Evolutionary conservation across 225 moss, liverwort and hornwort genomes (phyloP).

Genomic region (Bryoerythrophyllum caledonicum): DNA sequence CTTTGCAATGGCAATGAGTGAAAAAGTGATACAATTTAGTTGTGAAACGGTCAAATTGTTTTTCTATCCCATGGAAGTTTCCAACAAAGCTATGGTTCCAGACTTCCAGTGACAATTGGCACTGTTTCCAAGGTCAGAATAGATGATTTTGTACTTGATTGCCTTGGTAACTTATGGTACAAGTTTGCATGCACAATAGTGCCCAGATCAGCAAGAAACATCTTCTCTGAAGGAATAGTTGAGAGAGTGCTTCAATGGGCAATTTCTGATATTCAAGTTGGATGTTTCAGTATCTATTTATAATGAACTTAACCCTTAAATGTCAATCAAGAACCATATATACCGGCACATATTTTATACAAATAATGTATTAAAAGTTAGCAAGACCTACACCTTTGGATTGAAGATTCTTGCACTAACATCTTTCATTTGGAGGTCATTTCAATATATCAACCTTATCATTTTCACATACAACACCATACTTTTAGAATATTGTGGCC

Average conservation of each 20-base stretch:
- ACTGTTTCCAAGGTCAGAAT: neutral
- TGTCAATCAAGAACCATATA: too few relatives aligned
- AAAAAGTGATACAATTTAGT: neutral
- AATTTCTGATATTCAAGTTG: neutral
- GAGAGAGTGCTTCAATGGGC: neutral
- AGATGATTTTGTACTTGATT: neutral
- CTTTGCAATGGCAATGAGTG: neutral
- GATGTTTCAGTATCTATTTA: too few relatives aligned
- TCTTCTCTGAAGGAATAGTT: neutral
- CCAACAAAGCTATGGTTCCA: neutral
- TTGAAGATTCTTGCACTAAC: too few relatives aligned
- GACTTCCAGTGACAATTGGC: neutral
- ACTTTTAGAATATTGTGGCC: too few relatives aligned
- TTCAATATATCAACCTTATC: too few relatives aligned
- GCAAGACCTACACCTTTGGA: too few relatives aligned
- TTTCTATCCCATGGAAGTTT: neutral
- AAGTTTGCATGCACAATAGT: neutral
- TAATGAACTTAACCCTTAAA: too few relatives aligned
- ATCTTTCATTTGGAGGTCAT: too few relatives aligned
- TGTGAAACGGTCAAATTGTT: neutral
- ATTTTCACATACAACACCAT: too few relatives aligned
- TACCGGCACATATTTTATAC: too few relatives aligned
- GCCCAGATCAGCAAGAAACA: neutral
- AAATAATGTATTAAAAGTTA: too few relatives aligned
- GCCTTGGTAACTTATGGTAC: too few relatives aligned